Evolutionary conservation across 495 filamentous ascomycete species (phyloP).

Genomic region (Podospora anserina): DNA sequence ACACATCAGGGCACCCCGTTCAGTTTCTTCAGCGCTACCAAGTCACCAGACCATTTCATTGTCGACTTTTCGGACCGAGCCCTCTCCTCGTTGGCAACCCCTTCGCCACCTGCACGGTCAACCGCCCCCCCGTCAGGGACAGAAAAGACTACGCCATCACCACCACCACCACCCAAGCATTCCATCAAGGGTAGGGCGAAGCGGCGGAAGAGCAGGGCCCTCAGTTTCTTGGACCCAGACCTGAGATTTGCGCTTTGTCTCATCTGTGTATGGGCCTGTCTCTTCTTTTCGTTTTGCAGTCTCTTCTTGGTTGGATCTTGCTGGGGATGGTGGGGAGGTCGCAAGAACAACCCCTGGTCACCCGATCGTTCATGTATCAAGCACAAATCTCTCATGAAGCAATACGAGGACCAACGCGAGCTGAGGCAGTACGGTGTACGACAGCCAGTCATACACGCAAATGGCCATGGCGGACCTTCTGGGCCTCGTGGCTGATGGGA

Average conservation of each 20-base stretch:
- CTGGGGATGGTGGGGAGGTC: background rate
- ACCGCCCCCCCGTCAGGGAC: background rate
- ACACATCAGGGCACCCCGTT: background rate
- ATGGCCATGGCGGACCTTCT: background rate
- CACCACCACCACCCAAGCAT: background rate
- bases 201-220: background rate
- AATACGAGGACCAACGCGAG: background rate
- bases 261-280: background rate
- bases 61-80: background rate
- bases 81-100: background rate
- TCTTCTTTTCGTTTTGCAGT: background rate
- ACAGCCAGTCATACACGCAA: background rate
- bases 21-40: background rate
- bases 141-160: background rate
- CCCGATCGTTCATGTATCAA: background rate
- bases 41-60: background rate
- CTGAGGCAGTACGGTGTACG: background rate
- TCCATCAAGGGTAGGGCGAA: background rate
- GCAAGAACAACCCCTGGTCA: background rate
- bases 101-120: background rate
- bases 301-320: background rate
- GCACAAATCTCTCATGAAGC: background rate
- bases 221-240: background rate
- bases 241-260: background rate
- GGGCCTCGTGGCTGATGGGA: background rate